A percentile compares a stretch with the other conserved stretches of the same genome.
Conservation (phyloP, 208 protist species). For the Acanthamoeba lenticulata region DNA sequence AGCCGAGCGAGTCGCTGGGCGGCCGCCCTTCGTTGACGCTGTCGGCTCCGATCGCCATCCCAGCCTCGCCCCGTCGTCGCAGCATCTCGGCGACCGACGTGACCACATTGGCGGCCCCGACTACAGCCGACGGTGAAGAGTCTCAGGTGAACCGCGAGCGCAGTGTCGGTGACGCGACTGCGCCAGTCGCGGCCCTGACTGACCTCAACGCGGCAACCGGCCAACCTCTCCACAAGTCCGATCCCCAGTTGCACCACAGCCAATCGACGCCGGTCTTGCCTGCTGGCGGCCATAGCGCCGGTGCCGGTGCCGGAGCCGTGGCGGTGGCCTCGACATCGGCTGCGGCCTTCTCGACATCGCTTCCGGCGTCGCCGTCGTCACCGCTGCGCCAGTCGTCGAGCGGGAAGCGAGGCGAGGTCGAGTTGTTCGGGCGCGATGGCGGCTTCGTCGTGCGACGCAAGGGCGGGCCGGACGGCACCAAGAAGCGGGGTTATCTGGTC, state of each 20-base stretch:
- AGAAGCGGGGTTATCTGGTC: constrained; percentile 6
- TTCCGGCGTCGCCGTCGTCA: background rate
- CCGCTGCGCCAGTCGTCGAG: background rate
- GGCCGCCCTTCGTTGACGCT: background rate
- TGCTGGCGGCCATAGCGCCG: no score
- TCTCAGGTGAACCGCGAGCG: no score
- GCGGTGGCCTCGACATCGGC: background rate
- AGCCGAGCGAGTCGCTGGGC: background rate
- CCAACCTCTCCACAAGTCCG: no score
- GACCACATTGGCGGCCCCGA: background rate
- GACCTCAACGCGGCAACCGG: no score
- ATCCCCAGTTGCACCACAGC: no score
- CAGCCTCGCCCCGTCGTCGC: background rate
- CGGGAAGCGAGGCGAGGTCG: background rate
- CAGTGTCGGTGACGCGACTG: no score
- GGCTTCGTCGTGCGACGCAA: constrained; percentile 1
- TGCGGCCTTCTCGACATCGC: background rate
- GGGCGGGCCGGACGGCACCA: background rate
- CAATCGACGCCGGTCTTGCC: no score
- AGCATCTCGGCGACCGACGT: no score
- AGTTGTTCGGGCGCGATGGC: background rate
- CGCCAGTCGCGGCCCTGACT: no score
- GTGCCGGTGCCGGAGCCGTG: no score
- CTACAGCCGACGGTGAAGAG: no score
- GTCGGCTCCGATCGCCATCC: background rate